Percentiles rank a stretch among this genome's conserved stretches.
Conservation (phyloP, 2,329 filamentous ascomycete genomes). For the Alternaria sp. region DNA sequence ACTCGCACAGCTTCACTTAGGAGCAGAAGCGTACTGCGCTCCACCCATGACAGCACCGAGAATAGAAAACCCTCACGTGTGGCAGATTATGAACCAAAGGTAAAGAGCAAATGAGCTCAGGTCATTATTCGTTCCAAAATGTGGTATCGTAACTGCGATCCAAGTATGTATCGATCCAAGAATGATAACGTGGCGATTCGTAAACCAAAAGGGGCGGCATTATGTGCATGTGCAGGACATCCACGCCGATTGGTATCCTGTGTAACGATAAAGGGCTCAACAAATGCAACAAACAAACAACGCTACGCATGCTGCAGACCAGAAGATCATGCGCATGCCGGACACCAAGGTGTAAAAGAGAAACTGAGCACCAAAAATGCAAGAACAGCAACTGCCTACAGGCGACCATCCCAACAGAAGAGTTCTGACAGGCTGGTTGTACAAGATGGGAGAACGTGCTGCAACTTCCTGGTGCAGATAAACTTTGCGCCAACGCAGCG, state of each 20-base stretch:
- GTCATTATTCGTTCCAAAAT: constrained; percentile 35
- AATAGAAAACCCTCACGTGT: constrained; percentile 11
- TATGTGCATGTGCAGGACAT: constrained; percentile 1
- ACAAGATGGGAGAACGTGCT: constrained; percentile 36
- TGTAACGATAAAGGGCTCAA: constrained; percentile 9
- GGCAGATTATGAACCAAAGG: constrained; percentile 13
- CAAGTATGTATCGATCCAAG: constrained; percentile 19
- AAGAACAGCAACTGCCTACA: constrained; percentile 20
- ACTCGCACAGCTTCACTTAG: constrained; percentile 11
- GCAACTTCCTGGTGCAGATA: constrained; percentile 26
- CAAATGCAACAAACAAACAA: constrained; percentile 36
- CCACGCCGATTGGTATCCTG: constrained; percentile 14
- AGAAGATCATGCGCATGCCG: constrained; percentile 17
- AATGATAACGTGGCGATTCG: constrained; percentile 8
- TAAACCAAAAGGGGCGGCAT: constrained; percentile 14
- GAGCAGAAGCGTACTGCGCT: not conserved
- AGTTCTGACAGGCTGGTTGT: constrained; percentile 34
- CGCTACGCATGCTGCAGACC: constrained; percentile 28
- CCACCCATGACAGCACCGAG: not conserved
- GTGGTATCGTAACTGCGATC: constrained; percentile 22
- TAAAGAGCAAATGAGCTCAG: constrained; percentile 19
- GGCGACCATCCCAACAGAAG: constrained; percentile 29
- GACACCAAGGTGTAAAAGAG: constrained; percentile 28
- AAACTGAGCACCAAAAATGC: constrained; percentile 24
- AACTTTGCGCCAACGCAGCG: constrained; percentile 19